Evolutionary conservation across 257 asterid species (phyloP).

Genomic region (Solanum appendiculatum): DNA sequence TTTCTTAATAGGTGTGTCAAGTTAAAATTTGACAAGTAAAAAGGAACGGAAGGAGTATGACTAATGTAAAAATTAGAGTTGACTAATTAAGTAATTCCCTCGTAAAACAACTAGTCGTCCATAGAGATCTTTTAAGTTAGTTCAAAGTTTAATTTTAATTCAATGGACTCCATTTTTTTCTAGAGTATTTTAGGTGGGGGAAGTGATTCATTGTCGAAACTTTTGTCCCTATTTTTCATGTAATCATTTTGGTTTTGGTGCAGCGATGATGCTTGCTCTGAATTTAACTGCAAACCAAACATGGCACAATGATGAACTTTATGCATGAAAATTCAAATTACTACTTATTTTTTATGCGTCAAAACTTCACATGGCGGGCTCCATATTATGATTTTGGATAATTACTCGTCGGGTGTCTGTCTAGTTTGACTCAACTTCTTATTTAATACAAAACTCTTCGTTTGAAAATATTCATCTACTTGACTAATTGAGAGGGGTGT

Average conservation of each 20-base stretch:
- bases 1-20: neutral
- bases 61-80: neutral
- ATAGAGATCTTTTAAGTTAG: neutral
- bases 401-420: neutral
- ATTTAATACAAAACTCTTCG: too few relatives aligned
- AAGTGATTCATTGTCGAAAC: neutral
- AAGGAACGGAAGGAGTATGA: fast-evolving
- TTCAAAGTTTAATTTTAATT: neutral
- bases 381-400: neutral
- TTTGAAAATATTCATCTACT: too few relatives aligned
- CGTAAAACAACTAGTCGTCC: neutral
- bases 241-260: neutral
- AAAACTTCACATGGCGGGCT: neutral
- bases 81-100: neutral
- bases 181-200: neutral
- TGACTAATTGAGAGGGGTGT: neutral
- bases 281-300: neutral
- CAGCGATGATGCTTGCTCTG: neutral
- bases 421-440: neutral
- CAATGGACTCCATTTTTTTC: neutral
- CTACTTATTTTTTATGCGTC: neutral
- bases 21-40: too few relatives aligned
- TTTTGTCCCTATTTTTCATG: neutral
- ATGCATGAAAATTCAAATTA: neutral
- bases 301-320: neutral